Evolutionary conservation across 169 alveolate species (phyloP).

Genomic region (Eimeria acervulina): DNA sequence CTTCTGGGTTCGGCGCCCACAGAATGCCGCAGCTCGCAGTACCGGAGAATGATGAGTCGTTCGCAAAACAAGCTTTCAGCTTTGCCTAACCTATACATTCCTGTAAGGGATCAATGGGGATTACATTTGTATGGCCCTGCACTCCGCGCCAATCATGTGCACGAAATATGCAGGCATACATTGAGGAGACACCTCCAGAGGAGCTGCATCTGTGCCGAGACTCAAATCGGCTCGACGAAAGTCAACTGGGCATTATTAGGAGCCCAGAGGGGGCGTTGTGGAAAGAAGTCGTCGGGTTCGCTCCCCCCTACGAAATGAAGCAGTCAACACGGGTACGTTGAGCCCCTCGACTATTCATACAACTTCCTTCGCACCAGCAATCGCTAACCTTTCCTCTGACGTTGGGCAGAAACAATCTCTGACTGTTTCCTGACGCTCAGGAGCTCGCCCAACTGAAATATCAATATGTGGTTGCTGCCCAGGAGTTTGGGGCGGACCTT

Average conservation of each 20-base stretch:
- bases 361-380: background rate
- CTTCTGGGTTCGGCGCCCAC: background rate
- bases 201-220: conserved; percentile 79
- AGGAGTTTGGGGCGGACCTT: conserved; percentile 79
- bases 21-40: background rate
- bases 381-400: background rate
- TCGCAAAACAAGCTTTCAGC: background rate
- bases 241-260: conserved; percentile 57
- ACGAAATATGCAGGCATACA: conserved; percentile 54
- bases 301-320: conserved; percentile 79
- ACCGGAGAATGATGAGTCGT: background rate
- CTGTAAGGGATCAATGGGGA: background rate
- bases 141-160: background rate
- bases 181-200: conserved; percentile 67
- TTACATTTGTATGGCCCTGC: background rate
- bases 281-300: conserved; percentile 48
- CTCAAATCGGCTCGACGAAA: conserved; percentile 57
- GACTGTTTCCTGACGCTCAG: conserved; percentile 36
- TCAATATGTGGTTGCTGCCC: conserved; percentile 82
- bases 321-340: conserved; percentile 65
- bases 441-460: conserved; percentile 76
- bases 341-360: background rate
- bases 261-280: conserved; percentile 81
- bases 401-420: background rate
- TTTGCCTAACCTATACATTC: background rate